Base-by-base conservation (phyloP, 805 yeast genomes). In the Helenozyma rhizophorensis region DNA sequence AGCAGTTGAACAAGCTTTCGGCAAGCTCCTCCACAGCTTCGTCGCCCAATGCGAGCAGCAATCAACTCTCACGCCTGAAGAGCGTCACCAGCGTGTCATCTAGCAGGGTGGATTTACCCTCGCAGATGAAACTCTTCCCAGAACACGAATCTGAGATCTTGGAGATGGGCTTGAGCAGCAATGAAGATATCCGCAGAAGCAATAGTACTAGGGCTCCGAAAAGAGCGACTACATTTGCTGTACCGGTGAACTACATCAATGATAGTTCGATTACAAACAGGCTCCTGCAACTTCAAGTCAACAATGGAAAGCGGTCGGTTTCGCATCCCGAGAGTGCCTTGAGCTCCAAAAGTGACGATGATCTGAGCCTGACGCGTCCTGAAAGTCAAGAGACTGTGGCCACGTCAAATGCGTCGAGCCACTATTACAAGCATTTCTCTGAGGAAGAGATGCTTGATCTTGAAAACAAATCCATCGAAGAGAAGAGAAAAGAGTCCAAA, bases 81-180 rank as follows among this genome's bases (percentile, higher is more conserved):
- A 19, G 33, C 13, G 27, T 27, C 4, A 30, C 16, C n/a, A 28
- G 33, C 8, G 30, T 29, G n/a, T 29, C 30, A 23, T 29, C 30
- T n/a, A 39, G 40, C 30, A 37, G 43, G 9, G 42, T 47, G 27
- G 55, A 59, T 18, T 53, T 73, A 30, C 84, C 84, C 0, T 76
- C 83, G 0, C 85, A 79, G 50, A 50, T 78, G 47, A 65, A 66
- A 23, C 55, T 78, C 9, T 61, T 75, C 21, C 58, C 63, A 2
- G 63, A 63, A 19, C 34, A 50, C 21, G 61, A 61, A 27, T 47
- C 50, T 12, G 70, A 62, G 10, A 35, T 62, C 10, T 32, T 55
- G 21, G 61, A 58, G 3, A 40, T 51, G 23, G 58, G 56, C 9
- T 52, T 62, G 1, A 48, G 54, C 6, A 46, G 54, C 21, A 40